phyloP scores from a whole-genome alignment of 805 yeast genomes.

The Hagleromyces aurorensis region DNA sequence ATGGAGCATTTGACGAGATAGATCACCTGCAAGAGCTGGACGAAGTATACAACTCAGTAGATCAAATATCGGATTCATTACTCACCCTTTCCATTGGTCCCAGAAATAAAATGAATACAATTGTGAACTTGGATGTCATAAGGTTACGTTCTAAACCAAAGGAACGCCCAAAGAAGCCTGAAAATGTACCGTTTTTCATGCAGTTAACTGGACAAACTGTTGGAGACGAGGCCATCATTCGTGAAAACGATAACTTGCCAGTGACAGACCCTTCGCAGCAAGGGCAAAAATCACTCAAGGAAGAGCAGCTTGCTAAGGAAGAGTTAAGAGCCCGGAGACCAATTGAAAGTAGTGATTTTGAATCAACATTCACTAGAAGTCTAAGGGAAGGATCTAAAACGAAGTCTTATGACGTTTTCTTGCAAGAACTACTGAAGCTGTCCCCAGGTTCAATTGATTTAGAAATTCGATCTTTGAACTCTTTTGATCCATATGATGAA shows the following conservation, averaged over 20 bases:
- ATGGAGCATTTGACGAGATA: constrained; percentile 61
- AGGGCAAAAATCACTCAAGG: constrained; percentile 13
- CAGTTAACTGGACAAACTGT: constrained; percentile 56
- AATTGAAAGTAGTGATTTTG: constrained; percentile 41
- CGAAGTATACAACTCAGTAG: constrained; percentile 41
- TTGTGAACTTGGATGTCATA: constrained; percentile 75
- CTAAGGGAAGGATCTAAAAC: constrained; percentile 45
- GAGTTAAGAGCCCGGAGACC: constrained; percentile 24
- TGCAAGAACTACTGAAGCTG: constrained; percentile 45
- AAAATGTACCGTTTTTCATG: constrained; percentile 75
- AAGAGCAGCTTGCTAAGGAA: constrained; percentile 22
- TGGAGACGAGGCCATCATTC: constrained; percentile 54
- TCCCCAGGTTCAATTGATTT: constrained; percentile 77
- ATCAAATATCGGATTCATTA: constrained; percentile 54
- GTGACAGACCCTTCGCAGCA: constrained; percentile 12
- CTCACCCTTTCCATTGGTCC: constrained; percentile 74
- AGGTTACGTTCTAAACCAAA: constrained; percentile 82
- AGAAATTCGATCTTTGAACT: constrained; percentile 73
- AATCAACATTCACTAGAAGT: constrained; percentile 61
- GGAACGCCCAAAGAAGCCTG: constrained; percentile 81
- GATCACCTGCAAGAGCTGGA: constrained; percentile 31
- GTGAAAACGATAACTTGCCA: constrained; percentile 31
- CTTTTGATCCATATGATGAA: constrained; percentile 62
- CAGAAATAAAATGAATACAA: constrained; percentile 66
- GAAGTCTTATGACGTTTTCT: constrained; percentile 41